These are phyloP conservation scores for Geotrichum citri-aurantii DNA, from an alignment of 1,139 yeast genomes.

Conservation along the genomic window DNA sequence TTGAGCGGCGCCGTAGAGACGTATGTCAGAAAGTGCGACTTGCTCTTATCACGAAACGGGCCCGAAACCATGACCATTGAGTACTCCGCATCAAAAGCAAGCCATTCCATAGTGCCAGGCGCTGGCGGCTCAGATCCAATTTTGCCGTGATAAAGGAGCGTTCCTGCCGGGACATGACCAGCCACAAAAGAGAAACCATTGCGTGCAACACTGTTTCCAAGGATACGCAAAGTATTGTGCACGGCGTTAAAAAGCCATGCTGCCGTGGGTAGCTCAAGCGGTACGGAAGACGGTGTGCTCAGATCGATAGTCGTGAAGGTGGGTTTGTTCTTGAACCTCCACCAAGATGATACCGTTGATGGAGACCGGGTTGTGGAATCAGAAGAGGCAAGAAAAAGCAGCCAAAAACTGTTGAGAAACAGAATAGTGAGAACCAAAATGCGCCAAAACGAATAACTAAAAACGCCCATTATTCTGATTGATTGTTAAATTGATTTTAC, in stretches of 20 bases:
- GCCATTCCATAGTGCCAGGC: conserved; percentile 10
- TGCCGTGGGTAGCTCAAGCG: neutral
- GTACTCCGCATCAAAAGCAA: conserved; percentile 13
- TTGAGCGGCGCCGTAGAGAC: conserved; percentile 5
- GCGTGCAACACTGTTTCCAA: conserved; percentile 46
- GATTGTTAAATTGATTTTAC: neutral
- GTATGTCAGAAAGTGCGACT: conserved; percentile 19
- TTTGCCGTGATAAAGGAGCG: conserved; percentile 44
- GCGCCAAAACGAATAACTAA: conserved; percentile 23
- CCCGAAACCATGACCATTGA: conserved; percentile 6
- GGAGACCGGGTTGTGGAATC: neutral
- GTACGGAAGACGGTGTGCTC: neutral
- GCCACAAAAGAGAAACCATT: conserved; percentile 54
- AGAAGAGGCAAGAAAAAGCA: neutral
- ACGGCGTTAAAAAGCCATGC: conserved; percentile 44
- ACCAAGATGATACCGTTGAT: neutral
- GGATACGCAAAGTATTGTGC: conserved; percentile 46
- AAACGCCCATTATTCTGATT: conserved; percentile 11
- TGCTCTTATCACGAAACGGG: conserved; percentile 18
- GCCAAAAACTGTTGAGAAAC: neutral
- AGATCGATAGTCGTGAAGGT: neutral
- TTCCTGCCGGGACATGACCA: conserved; percentile 51
- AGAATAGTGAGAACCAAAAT: neutral
- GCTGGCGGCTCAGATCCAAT: conserved; percentile 5
- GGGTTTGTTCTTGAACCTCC: neutral